Evolutionary conservation across 2,329 filamentous ascomycete genomes (phyloP).

Genomic region (Colletotrichum limetticola): DNA sequence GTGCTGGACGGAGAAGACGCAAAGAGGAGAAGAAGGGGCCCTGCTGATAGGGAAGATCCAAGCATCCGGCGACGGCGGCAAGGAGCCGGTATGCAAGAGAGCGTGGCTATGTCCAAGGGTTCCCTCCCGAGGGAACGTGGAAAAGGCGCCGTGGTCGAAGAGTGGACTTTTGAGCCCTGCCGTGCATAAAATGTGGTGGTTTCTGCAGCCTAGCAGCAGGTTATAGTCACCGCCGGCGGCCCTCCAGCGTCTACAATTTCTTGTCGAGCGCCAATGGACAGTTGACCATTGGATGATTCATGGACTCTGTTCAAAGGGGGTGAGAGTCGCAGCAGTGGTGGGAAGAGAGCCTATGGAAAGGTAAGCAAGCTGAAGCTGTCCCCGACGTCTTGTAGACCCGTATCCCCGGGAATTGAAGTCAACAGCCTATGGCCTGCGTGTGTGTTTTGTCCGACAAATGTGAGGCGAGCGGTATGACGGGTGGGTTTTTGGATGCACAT

Average conservation of each 20-base stretch:
- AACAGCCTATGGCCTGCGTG: background rate
- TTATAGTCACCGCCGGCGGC: background rate
- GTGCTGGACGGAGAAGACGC: conserved; percentile 10
- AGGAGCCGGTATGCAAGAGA: conserved; percentile 30
- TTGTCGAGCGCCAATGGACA: background rate
- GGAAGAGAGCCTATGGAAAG: background rate
- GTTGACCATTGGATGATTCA: conserved; percentile 1
- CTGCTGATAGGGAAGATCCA: conserved; percentile 24
- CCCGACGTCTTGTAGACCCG: background rate
- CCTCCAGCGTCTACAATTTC: background rate
- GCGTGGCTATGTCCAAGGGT: conserved; percentile 30
- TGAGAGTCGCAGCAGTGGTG: background rate
- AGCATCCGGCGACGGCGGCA: conserved; percentile 26
- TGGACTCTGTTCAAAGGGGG: background rate
- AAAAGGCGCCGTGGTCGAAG: background rate
- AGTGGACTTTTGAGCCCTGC: conserved; percentile 17
- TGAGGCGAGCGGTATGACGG: conserved; percentile 13
- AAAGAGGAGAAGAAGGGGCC: background rate
- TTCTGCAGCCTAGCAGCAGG: background rate
- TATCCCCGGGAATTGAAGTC: background rate
- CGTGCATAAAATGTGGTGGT: conserved; percentile 13
- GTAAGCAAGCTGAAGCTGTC: background rate
- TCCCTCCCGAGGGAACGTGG: conserved; percentile 10
- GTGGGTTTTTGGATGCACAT: conserved; percentile 20
- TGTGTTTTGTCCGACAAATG: background rate